Conservation (phyloP, 495 filamentous ascomycete species). For the Neurospora sp. region DNA sequence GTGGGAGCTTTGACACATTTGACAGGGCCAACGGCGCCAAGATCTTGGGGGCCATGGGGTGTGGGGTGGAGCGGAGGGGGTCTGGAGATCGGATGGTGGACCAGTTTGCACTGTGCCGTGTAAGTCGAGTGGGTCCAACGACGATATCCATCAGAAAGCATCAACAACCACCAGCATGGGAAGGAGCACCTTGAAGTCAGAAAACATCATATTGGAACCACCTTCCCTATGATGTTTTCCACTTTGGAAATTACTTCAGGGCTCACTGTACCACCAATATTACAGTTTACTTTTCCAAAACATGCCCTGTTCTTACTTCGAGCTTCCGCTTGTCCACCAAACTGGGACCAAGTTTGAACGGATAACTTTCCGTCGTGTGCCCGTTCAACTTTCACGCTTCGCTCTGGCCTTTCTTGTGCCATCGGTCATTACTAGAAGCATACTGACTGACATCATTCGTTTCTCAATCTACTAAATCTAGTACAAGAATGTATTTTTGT, state of each 20-base stretch:
- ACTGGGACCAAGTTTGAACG: not conserved
- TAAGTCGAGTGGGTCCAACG: not conserved
- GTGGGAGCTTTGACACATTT: not conserved
- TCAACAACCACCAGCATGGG: not conserved
- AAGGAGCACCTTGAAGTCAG: not conserved
- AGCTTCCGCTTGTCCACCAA: not conserved
- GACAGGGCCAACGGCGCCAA: not conserved
- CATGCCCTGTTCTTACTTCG: not conserved
- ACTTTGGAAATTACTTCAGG: not conserved
- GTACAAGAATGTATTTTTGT: not conserved
- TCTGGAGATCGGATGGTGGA: not conserved
- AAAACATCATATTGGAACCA: not conserved
- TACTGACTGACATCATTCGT: not conserved
- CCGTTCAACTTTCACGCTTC: not conserved
- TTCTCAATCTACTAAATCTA: not conserved
- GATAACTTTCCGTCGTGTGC: not conserved
- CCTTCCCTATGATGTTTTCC: not conserved
- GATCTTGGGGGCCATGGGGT: not conserved
- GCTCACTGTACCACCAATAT: not conserved
- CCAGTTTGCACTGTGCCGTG: not conserved
- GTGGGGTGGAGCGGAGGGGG: not conserved
- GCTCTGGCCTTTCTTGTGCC: not conserved
- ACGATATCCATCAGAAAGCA: not conserved
- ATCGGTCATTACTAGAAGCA: not conserved
- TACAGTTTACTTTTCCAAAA: not conserved